Percentiles rank a stretch among this genome's conserved stretches.
Conservation (phyloP, 345 rosid genomes). For the Ceriops tagal region DNA sequence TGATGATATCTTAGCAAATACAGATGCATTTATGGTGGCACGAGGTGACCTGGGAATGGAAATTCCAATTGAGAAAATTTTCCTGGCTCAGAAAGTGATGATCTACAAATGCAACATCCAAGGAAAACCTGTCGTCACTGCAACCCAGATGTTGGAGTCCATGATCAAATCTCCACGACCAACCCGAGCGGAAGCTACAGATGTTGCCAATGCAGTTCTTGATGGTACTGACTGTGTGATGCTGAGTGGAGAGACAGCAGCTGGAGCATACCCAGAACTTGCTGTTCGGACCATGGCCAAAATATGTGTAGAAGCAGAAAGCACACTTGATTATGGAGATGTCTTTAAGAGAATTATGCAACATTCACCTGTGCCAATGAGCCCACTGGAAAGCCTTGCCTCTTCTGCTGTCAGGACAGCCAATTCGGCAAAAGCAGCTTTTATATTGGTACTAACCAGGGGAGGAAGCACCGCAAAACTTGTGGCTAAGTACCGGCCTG, state of each 20-base stretch:
- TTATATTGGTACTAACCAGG: conserved; percentile 81
- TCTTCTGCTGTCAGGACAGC: conserved; percentile 93
- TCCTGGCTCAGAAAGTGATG: conserved; percentile 98
- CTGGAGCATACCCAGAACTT: conserved; percentile 93
- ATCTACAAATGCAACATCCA: conserved; percentile 96
- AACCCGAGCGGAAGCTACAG: conserved; percentile 97
- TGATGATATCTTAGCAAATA: conserved; percentile 77
- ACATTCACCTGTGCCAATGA: conserved; percentile 91
- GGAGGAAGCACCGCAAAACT: conserved; percentile 96
- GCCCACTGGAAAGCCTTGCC: conserved; percentile 87
- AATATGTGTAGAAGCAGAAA: conserved; percentile 89
- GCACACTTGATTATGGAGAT: conserved; percentile 78
- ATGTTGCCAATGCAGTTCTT: conserved; percentile 95
- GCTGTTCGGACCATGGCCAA: conserved; percentile 93
- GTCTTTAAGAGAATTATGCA: conserved; percentile 79
- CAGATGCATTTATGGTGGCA: conserved; percentile 98
- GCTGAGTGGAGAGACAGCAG: conserved; percentile 98
- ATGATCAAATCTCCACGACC: conserved; percentile 98
- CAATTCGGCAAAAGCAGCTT: conserved; percentile 71
- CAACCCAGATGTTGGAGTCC: conserved; percentile 78
- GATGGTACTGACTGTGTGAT: conserved; percentile 94
- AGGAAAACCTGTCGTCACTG: conserved; percentile 74
- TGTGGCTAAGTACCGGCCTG: conserved; percentile 95
- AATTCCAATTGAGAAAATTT: conserved; percentile 94
- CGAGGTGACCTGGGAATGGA: conserved; percentile 99